Percentiles rank a stretch among this genome's conserved stretches.
These are phyloP conservation scores for Diplogelasinospora grovesii DNA, from an alignment of 495 filamentous ascomycete species.

Conservation along the genomic window DNA sequence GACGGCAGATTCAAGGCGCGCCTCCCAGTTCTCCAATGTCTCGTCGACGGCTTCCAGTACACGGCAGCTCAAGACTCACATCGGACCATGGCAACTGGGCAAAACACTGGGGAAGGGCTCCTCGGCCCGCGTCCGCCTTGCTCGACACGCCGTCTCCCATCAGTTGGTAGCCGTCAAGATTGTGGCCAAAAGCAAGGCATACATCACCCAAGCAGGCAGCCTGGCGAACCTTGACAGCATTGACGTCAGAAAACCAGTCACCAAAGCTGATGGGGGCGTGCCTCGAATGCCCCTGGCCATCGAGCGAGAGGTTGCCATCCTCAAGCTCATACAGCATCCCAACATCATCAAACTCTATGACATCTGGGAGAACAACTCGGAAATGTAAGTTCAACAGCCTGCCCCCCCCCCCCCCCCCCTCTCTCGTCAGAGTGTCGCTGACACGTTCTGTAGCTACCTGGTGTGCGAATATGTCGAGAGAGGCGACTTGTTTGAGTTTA, in stretches of 20 bases:
- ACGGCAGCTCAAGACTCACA: conserved; percentile 62
- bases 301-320: conserved; percentile 88
- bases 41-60: conserved; percentile 48
- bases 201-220: conserved; percentile 66
- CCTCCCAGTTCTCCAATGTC: conserved; percentile 64
- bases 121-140: conserved; percentile 75
- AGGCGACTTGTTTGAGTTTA: conserved; percentile 83
- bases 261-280: conserved; percentile 38
- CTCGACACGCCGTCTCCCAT: conserved; percentile 65
- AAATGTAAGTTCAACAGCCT: conserved; percentile 60
- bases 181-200: conserved; percentile 67
- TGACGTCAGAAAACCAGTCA: conserved; percentile 37
- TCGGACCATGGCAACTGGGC: conserved; percentile 86
- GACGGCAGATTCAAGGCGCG: conserved; percentile 48
- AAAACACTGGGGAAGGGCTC: conserved; percentile 79
- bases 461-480: conserved; percentile 91
- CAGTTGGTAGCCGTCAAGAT: conserved; percentile 90
- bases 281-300: conserved; percentile 76
- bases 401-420: no score
- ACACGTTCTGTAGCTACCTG: conserved; percentile 63
- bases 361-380: conserved; percentile 91
- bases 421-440: conserved; percentile 23
- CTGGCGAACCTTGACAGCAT: conserved; percentile 62
- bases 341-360: conserved; percentile 89
- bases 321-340: conserved; percentile 90